Evolutionary conservation across 768 basidiomycete species (phyloP).

Genomic region (Phaffia tasmanica): DNA sequence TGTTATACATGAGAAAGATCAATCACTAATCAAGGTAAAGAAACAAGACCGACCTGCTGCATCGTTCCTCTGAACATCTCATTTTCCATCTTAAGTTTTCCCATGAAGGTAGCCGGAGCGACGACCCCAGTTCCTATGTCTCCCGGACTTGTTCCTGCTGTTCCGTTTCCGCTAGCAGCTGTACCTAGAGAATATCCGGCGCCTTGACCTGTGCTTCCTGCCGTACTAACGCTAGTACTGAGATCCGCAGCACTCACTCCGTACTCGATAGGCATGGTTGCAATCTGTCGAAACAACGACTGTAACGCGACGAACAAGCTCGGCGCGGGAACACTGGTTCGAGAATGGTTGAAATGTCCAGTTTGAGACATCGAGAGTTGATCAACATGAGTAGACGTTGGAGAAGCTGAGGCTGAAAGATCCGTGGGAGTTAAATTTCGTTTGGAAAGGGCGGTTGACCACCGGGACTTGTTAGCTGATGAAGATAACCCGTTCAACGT

Average conservation of each 20-base stretch:
- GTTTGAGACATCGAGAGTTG: not conserved
- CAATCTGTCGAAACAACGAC: slow-evolving; percentile 72
- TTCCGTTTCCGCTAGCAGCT: no score
- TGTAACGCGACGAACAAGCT: slow-evolving; percentile 85
- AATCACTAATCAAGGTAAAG: not conserved
- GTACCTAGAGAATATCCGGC: no score
- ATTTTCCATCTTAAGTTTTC: slow-evolving; percentile 85
- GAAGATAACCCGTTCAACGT: not conserved
- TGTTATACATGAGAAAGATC: no score
- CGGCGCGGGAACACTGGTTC: slow-evolving; percentile 37
- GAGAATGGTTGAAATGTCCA: slow-evolving; percentile 5
- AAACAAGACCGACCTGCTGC: slow-evolving; percentile 52
- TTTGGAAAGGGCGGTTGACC: slow-evolving; percentile 20
- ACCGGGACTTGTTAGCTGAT: not conserved
- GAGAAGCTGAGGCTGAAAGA: slow-evolving; percentile 9
- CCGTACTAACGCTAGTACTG: no score
- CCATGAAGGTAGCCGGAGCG: slow-evolving; percentile 79
- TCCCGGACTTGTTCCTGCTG: not conserved
- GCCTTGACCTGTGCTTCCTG: no score
- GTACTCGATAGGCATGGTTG: slow-evolving; percentile 20
- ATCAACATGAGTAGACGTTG: slow-evolving; percentile 10
- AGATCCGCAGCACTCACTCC: no score
- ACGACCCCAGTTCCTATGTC: slow-evolving; percentile 44
- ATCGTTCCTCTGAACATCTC: slow-evolving; percentile 78
- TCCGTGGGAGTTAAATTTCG: slow-evolving; percentile 27